Evolutionary conservation across 192 early-diverging fungal genomes (phyloP).

Genomic region (Phycomyces blakesleeanus): DNA sequence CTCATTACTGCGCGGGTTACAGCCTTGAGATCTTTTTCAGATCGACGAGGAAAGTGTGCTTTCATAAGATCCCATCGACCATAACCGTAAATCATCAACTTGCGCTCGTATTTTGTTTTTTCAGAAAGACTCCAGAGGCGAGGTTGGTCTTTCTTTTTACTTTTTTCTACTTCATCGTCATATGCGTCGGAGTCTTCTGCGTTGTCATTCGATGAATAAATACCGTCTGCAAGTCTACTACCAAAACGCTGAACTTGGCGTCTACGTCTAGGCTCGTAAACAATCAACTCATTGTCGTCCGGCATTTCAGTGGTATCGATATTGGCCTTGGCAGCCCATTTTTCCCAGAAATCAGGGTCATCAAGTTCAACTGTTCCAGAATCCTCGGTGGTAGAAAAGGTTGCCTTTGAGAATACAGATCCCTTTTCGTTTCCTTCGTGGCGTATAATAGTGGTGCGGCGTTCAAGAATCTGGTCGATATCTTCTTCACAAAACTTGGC

Average conservation of each 20-base stretch:
- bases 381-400: slow-evolving; percentile 52
- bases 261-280: slow-evolving; percentile 64
- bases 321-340: slow-evolving; percentile 74
- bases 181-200: slow-evolving; percentile 46
- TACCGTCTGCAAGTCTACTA: slow-evolving; percentile 34
- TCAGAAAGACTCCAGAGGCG: slow-evolving; percentile 52
- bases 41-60: slow-evolving; percentile 51
- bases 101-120: slow-evolving; percentile 55
- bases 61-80: slow-evolving; percentile 63
- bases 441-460: slow-evolving; percentile 72
- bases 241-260: slow-evolving; percentile 58
- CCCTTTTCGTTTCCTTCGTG: slow-evolving; percentile 68
- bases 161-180: slow-evolving; percentile 37
- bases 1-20: slow-evolving; percentile 50
- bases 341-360: slow-evolving; percentile 89
- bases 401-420: slow-evolving; percentile 86
- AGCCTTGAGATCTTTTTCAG: slow-evolving; percentile 55
- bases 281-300: slow-evolving; percentile 58
- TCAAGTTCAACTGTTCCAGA: slow-evolving; percentile 66
- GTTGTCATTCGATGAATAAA: slow-evolving; percentile 42
- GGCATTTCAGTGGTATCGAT: slow-evolving; percentile 56
- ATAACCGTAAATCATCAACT: slow-evolving; percentile 62
- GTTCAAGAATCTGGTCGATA: slow-evolving; percentile 79
- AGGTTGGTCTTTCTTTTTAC: slow-evolving; percentile 35
- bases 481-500: slow-evolving; percentile 81